Evolutionary conservation across 2,329 filamentous ascomycete species (phyloP).

Genomic region (Cercospora citrullina): DNA sequence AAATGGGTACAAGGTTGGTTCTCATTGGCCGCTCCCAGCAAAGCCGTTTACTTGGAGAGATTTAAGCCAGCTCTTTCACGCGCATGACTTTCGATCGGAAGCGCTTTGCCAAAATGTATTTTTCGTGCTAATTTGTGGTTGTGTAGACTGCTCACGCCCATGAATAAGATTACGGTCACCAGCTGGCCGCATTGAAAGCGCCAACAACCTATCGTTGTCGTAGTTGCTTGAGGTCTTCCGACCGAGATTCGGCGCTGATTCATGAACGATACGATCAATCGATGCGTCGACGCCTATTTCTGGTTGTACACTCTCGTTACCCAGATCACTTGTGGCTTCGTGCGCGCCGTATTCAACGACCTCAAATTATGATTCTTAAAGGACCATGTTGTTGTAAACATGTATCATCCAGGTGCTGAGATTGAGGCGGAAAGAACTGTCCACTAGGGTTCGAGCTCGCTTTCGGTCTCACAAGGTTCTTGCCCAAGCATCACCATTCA

Average conservation of each 20-base stretch:
- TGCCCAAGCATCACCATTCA: background rate
- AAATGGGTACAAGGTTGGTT: background rate
- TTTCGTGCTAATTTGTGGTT: background rate
- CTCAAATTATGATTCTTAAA: background rate
- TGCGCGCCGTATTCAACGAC: background rate
- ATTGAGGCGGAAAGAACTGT: background rate
- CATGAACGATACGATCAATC: background rate
- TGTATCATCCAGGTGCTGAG: background rate
- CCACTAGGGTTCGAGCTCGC: background rate
- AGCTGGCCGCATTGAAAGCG: background rate
- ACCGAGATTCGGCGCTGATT: background rate
- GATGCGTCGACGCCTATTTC: background rate
- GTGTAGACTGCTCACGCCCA: background rate
- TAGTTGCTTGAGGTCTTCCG: background rate
- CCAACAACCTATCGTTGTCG: background rate
- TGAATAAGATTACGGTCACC: background rate
- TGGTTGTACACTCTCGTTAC: background rate
- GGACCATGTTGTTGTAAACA: background rate
- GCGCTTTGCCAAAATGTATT: background rate
- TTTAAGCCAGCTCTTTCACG: background rate
- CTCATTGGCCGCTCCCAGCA: background rate
- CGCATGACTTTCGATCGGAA: background rate
- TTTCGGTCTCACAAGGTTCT: background rate
- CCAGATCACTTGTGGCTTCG: background rate
- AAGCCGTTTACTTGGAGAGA: background rate